Conservation (phyloP, 176 grass and related monocot genomes). For the Triticum monococcum region DNA sequence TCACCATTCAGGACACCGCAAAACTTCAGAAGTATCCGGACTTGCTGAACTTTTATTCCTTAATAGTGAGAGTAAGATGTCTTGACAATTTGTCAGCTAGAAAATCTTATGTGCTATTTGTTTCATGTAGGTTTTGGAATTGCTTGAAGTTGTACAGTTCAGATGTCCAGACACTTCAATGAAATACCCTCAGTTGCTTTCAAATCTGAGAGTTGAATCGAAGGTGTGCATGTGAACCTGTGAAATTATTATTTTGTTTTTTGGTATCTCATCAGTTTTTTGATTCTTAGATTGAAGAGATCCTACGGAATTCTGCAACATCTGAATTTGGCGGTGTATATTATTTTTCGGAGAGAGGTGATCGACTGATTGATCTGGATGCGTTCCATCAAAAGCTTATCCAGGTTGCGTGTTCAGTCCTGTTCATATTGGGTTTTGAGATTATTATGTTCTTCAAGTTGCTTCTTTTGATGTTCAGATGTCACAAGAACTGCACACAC, state of each 20-base stretch:
- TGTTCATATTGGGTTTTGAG: background rate
- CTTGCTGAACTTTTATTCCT: background rate
- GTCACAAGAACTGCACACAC: conserved; percentile 47
- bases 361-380: conserved; percentile 82
- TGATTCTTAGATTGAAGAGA: conserved; percentile 65
- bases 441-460: conserved; percentile 17
- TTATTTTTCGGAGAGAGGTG: conserved; percentile 93
- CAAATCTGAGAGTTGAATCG: conserved; percentile 54
- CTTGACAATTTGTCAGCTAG: background rate
- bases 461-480: conserved; percentile 47
- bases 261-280: conserved; percentile 20
- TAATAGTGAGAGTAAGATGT: background rate
- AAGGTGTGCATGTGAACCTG: conserved; percentile 37
- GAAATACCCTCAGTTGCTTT: conserved; percentile 69
- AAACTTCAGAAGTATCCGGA: background rate
- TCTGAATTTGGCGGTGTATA: conserved; percentile 85
- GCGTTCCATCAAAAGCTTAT: conserved; percentile 81
- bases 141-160: conserved; percentile 89
- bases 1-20: background rate
- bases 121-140: conserved; percentile 70
- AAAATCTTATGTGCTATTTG: background rate
- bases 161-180: conserved; percentile 65
- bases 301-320: conserved; percentile 62
- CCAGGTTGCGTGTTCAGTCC: conserved; percentile 54
- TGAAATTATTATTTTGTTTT: background rate